phyloP scores from a whole-genome alignment of 2,329 filamentous ascomycete genomes.

The Sclerotinia sclerotiorum region DNA sequence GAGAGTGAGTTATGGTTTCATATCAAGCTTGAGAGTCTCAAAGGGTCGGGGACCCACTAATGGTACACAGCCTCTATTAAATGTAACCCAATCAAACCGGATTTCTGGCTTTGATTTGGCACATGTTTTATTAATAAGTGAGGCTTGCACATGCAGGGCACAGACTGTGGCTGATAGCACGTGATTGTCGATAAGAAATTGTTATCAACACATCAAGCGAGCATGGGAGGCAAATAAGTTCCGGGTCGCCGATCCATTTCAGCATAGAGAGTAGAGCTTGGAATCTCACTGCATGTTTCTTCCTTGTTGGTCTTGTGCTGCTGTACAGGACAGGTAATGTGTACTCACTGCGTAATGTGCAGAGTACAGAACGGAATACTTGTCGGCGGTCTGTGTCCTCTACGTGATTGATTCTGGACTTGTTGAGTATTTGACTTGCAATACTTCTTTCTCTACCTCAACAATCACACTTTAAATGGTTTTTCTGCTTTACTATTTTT shows the following conservation, averaged over 20 bases:
- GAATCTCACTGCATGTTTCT: conserved; percentile 8
- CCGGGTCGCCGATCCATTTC: neutral
- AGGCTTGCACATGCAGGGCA: neutral
- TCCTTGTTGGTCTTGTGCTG: neutral
- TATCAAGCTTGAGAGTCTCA: conserved; percentile 2
- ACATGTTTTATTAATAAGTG: neutral
- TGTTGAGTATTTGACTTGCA: neutral
- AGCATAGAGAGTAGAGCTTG: too few species aligned
- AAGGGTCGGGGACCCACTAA: neutral
- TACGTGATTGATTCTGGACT: neutral
- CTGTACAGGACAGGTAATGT: too few species aligned
- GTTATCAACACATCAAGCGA: neutral
- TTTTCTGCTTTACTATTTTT: neutral
- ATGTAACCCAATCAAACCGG: neutral
- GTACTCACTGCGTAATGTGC: too few species aligned
- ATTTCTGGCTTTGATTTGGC: neutral
- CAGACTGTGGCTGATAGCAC: neutral
- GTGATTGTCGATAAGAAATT: neutral
- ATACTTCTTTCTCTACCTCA: neutral
- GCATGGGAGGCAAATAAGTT: neutral
- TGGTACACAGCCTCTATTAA: conserved; percentile 7
- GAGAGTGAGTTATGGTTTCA: conserved; percentile 4
- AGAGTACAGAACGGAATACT: too few species aligned
- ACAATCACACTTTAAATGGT: neutral
- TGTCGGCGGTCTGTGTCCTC: neutral